phyloP scores from a whole-genome alignment of 2,329 filamentous ascomycete genomes.

The Onygenales sp. region DNA sequence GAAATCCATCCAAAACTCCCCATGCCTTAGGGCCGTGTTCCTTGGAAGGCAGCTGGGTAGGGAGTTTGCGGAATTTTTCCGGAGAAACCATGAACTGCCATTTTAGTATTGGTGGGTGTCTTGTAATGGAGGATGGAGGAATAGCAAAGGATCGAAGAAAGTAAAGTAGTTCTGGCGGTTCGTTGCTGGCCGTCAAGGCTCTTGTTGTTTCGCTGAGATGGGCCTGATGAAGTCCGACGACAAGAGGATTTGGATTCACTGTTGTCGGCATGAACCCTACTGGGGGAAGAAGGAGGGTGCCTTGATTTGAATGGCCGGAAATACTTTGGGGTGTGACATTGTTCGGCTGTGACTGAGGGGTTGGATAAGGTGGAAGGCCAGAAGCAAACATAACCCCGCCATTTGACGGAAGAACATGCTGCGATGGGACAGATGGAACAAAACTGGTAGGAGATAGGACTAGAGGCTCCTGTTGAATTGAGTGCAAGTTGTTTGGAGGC shows the following conservation, averaged over 20 bases:
- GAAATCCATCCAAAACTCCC: conserved; percentile 41
- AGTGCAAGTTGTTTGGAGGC: too few species aligned
- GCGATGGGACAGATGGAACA: background rate
- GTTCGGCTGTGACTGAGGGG: background rate
- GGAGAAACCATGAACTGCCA: conserved; percentile 29
- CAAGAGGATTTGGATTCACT: conserved; percentile 34
- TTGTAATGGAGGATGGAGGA: conserved; percentile 21
- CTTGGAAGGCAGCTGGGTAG: conserved; percentile 11
- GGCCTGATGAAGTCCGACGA: conserved; percentile 49
- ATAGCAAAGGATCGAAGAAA: conserved; percentile 25
- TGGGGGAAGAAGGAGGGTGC: conserved; percentile 26
- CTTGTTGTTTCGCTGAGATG: conserved; percentile 32
- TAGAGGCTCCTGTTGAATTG: too few species aligned
- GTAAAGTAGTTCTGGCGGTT: conserved; percentile 23
- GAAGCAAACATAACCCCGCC: background rate
- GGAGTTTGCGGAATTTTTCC: conserved; percentile 24
- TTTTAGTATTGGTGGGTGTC: conserved; percentile 16
- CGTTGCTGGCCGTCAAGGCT: background rate
- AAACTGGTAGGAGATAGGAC: background rate
- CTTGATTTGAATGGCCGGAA: background rate
- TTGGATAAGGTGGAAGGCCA: background rate
- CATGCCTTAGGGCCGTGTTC: conserved; percentile 20
- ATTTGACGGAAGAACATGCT: background rate
- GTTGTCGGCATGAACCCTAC: conserved; percentile 23
- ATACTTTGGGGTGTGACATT: background rate